A percentile compares a stretch with the other conserved stretches of the same genome.
phyloP scores from a whole-genome alignment of 2,329 filamentous ascomycete species.

The Lasiodiplodia sp. region DNA sequence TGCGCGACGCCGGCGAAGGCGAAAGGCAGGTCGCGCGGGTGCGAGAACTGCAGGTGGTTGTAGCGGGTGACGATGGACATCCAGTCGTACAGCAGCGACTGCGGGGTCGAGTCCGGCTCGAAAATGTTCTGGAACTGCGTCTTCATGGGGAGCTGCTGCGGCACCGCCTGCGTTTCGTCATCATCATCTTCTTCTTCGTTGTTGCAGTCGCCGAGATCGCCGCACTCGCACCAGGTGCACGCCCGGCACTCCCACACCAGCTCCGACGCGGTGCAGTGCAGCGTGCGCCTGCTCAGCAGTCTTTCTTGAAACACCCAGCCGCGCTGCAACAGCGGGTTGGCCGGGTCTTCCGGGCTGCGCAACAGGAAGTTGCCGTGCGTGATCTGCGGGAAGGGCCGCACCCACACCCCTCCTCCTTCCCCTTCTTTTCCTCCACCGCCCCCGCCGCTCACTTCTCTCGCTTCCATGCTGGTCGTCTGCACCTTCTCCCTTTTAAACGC shows the following conservation, averaged over 20 bases:
- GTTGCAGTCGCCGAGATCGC: background rate
- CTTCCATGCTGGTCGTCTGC: background rate
- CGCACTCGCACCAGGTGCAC: background rate
- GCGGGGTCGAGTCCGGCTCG: background rate
- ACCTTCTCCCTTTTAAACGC: background rate
- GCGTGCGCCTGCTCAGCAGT: conserved; percentile 2
- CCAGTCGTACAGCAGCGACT: background rate
- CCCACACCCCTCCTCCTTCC: background rate
- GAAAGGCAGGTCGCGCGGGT: background rate
- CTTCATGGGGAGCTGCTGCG: background rate
- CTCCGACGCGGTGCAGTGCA: conserved; percentile 18
- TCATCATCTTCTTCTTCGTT: background rate
- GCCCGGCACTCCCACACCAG: conserved; percentile 19
- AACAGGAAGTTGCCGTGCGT: background rate
- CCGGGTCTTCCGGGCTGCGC: background rate
- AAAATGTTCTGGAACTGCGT: background rate
- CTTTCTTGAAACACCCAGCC: conserved; percentile 26
- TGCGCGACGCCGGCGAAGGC: background rate
- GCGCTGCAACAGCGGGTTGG: conserved; percentile 5
- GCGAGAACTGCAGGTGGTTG: background rate
- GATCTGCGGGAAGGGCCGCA: background rate
- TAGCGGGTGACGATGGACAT: background rate
- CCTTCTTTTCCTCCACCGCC: background rate
- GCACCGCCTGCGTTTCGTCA: background rate
- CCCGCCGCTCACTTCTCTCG: background rate